A percentile compares a stretch with the other conserved stretches of the same genome.
phyloP scores from a whole-genome alignment of 345 rosid genomes.

The Garcia nutans region DNA sequence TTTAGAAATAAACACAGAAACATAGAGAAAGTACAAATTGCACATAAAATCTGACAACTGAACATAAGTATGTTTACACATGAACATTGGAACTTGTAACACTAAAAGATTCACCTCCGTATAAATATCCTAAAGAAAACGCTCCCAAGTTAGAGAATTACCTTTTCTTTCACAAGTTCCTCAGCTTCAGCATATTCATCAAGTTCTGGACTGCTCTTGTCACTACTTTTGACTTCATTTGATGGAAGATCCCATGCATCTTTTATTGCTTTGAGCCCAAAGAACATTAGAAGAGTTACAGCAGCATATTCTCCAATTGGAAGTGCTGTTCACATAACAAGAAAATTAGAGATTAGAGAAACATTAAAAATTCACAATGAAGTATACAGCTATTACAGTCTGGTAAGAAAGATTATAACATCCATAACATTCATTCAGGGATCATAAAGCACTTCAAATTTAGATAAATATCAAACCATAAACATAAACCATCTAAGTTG shows the following conservation, averaged over 20 bases:
- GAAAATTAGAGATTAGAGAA: slow-evolving; percentile 20
- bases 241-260: slow-evolving; percentile 95
- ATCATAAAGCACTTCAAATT: not conserved
- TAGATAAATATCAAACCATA: not conserved
- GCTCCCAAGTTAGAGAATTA: slow-evolving; percentile 16
- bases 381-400: not conserved
- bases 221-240: slow-evolving; percentile 48
- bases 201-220: slow-evolving; percentile 54
- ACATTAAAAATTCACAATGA: slow-evolving; percentile 16
- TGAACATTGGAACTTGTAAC: not conserved
- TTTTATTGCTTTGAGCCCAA: slow-evolving; percentile 93
- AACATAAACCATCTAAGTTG: slow-evolving; percentile 8
- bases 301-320: slow-evolving; percentile 99
- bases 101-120: not conserved
- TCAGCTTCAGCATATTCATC: slow-evolving; percentile 90
- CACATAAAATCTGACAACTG: slow-evolving; percentile 1
- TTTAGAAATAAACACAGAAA: slow-evolving; percentile 1
- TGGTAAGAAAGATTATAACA: not conserved
- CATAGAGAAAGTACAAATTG: not conserved
- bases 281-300: slow-evolving; percentile 78
- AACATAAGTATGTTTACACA: not conserved
- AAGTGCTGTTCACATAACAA: slow-evolving; percentile 54
- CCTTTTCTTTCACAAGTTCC: slow-evolving; percentile 91
- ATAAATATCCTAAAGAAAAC: not conserved
- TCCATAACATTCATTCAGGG: not conserved